Evolutionary conservation across 2,329 filamentous ascomycete species (phyloP), one percentile per base, ranked within the genome.

Genomic region (Colletotrichum sp.): DNA sequence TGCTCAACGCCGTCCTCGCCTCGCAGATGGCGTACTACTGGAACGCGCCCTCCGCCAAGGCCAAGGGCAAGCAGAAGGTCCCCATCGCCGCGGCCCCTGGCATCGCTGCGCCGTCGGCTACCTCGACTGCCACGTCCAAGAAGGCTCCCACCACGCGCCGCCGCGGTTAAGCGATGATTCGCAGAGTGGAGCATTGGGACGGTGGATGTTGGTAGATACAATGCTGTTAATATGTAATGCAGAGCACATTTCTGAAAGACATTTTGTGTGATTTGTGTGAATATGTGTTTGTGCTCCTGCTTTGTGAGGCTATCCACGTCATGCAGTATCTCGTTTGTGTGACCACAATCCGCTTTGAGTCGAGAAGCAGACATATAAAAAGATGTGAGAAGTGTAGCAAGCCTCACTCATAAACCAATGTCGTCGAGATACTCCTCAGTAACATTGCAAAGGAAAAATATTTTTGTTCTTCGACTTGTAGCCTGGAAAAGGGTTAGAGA

Each of bases 11-110:
- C 74, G 90, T 99, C 72, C 89, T 99, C 74, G 96, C 96, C 16
- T 86, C 90, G 52, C 97, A 99, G 88, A 97, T 99, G 94, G 83
- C 98, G 32, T 98, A 96, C 87, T 99, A 99, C 89, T 99, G 97
- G 97, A 98, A 98, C 82, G 86, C 89, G 9, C 90, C 90, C 12
- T 88, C 90, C 16, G 82, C 84, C 78, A 88, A 87, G 81, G 83
- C 83, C 59, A 85, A 85, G 80, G 83, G 83, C 72, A 89, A 89
- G 83, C 83, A 82, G 72, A 86, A 85, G 81, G 74, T 76, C 26
- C 74, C 71, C 10, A 10, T 76, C 7, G 83, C 77, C 30, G 72
- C 78, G 12, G 80, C 83, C 13, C 73, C 71, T n/a, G 28, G 30
- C 18, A 21, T 34, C 18, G 30, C 76, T 10, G 68, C 71, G n/a